These are phyloP conservation scores for Jatropha curcas DNA, from an alignment of 345 rosid genomes.

Conservation along the genomic window DNA sequence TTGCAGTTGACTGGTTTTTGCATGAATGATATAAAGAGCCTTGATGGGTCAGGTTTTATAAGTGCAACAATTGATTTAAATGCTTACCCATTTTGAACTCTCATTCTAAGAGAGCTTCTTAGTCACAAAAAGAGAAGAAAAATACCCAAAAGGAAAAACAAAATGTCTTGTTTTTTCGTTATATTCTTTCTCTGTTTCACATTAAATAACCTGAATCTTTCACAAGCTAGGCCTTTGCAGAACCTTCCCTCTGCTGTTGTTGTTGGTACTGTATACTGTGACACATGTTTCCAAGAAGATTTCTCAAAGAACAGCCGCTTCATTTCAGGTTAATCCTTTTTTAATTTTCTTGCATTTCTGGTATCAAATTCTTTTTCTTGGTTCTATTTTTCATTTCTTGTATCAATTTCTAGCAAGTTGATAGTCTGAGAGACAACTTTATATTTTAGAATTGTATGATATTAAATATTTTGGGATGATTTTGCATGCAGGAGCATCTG, in stretches of 20 bases:
- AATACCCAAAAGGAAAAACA: background rate
- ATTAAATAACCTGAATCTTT: background rate
- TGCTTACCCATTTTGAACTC: background rate
- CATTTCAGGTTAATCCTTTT: conserved; percentile 56
- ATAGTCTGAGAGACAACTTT: no score
- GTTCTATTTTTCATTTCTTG: no score
- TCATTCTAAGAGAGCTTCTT: background rate
- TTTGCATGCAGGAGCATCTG: conserved; percentile 66
- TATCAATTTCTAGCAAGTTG: no score
- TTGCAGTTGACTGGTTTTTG: conserved; percentile 47
- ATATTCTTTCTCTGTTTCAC: conserved; percentile 30
- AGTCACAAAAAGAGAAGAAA: background rate
- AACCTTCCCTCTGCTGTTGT: conserved; percentile 55
- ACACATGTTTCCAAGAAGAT: conserved; percentile 67
- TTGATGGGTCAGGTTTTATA: conserved; percentile 7
- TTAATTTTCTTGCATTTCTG: background rate
- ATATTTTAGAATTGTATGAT: no score
- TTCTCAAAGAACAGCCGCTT: conserved; percentile 63
- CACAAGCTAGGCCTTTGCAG: conserved; percentile 33
- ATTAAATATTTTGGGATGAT: background rate
- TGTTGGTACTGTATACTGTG: conserved; percentile 89
- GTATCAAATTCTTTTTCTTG: background rate
- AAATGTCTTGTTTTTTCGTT: conserved; percentile 42
- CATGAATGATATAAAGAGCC: conserved; percentile 36
- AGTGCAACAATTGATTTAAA: background rate